Evolutionary conservation across 352 stramenopile genomes (phyloP).

Genomic region (Lagenidium sp.): DNA sequence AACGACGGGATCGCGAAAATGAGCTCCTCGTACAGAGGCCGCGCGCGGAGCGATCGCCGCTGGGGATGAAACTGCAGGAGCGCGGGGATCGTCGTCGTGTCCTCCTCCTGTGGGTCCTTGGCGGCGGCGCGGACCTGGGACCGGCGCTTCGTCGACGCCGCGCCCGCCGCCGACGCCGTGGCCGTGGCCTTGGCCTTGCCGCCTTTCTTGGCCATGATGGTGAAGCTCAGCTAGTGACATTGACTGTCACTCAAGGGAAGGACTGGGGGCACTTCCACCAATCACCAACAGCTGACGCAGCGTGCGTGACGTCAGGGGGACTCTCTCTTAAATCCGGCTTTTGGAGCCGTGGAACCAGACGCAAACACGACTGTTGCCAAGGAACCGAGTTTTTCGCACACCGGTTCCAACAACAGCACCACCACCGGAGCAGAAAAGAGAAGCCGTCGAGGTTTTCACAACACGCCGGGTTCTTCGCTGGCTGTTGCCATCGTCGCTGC

Average conservation of each 20-base stretch:
- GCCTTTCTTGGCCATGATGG: background rate
- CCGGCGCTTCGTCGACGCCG: conserved; percentile 2
- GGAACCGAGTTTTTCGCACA: too few species aligned
- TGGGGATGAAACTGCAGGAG: conserved; percentile 37
- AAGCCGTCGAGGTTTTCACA: too few species aligned
- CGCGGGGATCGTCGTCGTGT: background rate
- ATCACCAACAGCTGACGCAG: conserved; percentile 14
- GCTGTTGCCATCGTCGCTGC: too few species aligned
- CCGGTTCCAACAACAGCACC: too few species aligned
- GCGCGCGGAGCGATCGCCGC: conserved; percentile 21
- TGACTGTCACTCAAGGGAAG: background rate
- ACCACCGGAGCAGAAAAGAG: too few species aligned
- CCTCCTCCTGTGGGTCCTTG: background rate
- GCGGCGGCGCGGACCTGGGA: background rate
- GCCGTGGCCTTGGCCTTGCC: conserved; percentile 8
- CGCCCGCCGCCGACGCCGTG: background rate
- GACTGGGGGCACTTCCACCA: conserved; percentile 1
- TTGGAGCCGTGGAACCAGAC: too few species aligned
- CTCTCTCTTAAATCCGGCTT: too few species aligned
- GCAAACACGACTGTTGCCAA: too few species aligned
- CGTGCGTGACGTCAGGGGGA: conserved; percentile 17
- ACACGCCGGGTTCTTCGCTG: too few species aligned
- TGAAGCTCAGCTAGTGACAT: too few species aligned
- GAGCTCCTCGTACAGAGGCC: conserved; percentile 40
- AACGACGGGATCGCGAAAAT: conserved; percentile 62